Percentiles rank a stretch among this genome's conserved stretches.
Conservation (phyloP, 2,329 filamentous ascomycete species). For the Penicillium palitans region DNA sequence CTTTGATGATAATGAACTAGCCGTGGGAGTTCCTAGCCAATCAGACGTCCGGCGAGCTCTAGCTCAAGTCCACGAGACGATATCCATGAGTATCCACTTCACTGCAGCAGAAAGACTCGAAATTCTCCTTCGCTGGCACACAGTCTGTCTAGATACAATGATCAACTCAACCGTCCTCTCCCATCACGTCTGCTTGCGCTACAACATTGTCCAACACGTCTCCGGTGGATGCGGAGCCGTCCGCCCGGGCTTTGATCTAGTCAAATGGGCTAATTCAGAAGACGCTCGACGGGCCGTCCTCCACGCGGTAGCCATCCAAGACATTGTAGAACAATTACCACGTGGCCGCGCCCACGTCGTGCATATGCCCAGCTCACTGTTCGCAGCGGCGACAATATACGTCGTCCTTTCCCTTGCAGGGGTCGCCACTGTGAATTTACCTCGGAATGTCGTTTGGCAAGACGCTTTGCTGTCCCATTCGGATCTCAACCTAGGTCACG, state of each 20-base stretch:
- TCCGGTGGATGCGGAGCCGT: constrained; percentile 34
- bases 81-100: constrained; percentile 39
- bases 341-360: constrained; percentile 48
- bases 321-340: constrained; percentile 49
- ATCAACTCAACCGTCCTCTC: constrained; percentile 45
- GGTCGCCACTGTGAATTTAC: constrained; percentile 39
- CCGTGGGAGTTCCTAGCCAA: constrained; percentile 43
- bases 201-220: constrained; percentile 43
- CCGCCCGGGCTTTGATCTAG: constrained; percentile 38
- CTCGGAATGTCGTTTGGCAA: constrained; percentile 45
- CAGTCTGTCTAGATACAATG: constrained; percentile 47
- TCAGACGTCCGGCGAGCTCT: constrained; percentile 43
- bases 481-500: constrained; percentile 31
- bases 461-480: constrained; percentile 37
- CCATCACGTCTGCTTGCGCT: constrained; percentile 41
- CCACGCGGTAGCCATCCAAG: constrained; percentile 49
- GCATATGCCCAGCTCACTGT: constrained; percentile 48
- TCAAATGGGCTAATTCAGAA: constrained; percentile 41
- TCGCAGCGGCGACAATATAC: constrained; percentile 48
- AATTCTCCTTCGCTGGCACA: constrained; percentile 47
- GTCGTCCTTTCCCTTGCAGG: constrained; percentile 45
- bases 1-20: constrained; percentile 39
- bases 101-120: constrained; percentile 42
- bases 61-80: constrained; percentile 43
- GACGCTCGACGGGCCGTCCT: constrained; percentile 45